Conservation (phyloP, 192 early-diverging fungal species). For the Coemansia sp. region DNA sequence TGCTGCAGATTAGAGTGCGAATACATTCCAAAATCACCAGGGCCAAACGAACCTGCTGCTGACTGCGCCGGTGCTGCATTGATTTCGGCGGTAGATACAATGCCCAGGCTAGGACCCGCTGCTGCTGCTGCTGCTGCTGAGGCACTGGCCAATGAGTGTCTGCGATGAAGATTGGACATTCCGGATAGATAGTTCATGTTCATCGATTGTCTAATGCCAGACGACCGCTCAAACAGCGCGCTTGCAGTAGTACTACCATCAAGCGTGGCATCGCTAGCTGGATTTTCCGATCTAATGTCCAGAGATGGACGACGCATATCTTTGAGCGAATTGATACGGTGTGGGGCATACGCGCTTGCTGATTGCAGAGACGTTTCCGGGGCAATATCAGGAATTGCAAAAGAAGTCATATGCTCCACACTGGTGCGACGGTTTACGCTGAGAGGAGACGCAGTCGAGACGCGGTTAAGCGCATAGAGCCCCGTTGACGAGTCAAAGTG, state of each 20-base stretch:
- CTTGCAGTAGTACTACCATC: conserved; percentile 13
- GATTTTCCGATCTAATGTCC: conserved; percentile 18
- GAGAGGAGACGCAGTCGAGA: conserved; percentile 16
- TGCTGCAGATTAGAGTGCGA: conserved; percentile 12
- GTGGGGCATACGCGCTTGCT: conserved; percentile 16
- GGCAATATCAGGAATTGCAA: background rate
- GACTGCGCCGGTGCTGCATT: conserved; percentile 2
- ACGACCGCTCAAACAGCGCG: conserved; percentile 26
- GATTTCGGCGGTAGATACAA: background rate
- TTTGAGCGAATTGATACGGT: conserved; percentile 37
- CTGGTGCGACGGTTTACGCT: conserved; percentile 3
- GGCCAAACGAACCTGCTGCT: background rate
- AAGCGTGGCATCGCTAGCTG: background rate
- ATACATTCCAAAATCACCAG: conserved; percentile 12
- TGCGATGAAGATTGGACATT: conserved; percentile 32
- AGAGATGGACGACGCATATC: conserved; percentile 39
- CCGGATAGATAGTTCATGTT: conserved; percentile 23
- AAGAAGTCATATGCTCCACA: conserved; percentile 1
- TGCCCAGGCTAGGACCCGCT: background rate
- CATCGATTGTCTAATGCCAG: conserved; percentile 23
- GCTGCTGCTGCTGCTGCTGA: background rate
- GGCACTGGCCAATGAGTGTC: conserved; percentile 44
- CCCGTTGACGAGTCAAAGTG: conserved; percentile 1
- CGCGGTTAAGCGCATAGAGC: conserved; percentile 9
- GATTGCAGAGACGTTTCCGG: background rate